phyloP scores from a whole-genome alignment of 2,329 filamentous ascomycete species.

The Fusarium aywerte region DNA sequence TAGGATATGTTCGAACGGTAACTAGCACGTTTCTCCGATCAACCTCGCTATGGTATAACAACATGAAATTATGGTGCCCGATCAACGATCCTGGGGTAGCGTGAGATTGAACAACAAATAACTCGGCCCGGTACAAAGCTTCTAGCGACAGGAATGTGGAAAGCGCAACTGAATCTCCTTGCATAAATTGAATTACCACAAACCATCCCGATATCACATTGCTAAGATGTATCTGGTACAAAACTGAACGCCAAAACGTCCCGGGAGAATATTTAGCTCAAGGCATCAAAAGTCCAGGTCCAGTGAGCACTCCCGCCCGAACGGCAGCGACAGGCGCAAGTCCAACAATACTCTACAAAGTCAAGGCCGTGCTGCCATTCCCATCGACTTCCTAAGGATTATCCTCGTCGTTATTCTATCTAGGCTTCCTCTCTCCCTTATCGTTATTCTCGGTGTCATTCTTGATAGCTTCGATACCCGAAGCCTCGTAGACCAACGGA shows the following conservation, averaged over 20 bases:
- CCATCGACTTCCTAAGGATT: not conserved
- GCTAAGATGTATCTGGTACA: not conserved
- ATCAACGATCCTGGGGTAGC: not conserved
- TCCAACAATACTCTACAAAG: not conserved
- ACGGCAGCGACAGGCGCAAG: not conserved
- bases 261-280: not conserved
- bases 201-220: not conserved
- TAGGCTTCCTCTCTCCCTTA: not conserved
- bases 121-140: no score
- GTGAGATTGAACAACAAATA: not conserved
- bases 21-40: no score
- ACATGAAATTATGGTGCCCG: no score
- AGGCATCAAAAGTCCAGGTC: conserved; percentile 24
- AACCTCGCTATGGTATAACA: no score
- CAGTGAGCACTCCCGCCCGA: conserved; percentile 15
- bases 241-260: not conserved
- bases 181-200: no score
- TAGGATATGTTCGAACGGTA: no score
- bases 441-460: not conserved
- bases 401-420: not conserved
- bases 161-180: not conserved
- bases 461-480: conserved; percentile 15
- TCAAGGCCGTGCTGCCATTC: not conserved
- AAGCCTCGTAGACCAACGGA: conserved; percentile 32
- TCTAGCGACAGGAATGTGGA: not conserved